Evolutionary conservation across 2,329 filamentous ascomycete genomes (phyloP).

Genomic region (Colletotrichum melonis): DNA sequence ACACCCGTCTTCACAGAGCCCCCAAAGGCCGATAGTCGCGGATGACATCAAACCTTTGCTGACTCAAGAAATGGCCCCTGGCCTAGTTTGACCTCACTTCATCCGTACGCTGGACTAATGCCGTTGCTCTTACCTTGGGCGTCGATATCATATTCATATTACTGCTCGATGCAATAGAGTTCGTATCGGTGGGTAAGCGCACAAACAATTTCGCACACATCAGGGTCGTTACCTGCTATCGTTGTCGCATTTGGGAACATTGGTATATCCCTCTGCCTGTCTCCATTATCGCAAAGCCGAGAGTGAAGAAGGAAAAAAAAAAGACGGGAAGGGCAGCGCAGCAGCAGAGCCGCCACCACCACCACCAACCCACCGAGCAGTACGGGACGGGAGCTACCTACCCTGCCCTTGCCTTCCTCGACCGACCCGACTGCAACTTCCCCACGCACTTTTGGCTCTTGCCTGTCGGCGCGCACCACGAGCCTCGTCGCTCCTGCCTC

Average conservation of each 20-base stretch:
- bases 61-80: constrained; percentile 11
- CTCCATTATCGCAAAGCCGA: background rate
- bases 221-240: background rate
- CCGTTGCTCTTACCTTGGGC: background rate
- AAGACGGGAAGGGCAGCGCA: background rate
- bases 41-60: constrained; percentile 26
- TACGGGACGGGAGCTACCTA: background rate
- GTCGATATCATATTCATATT: background rate
- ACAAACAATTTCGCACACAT: background rate
- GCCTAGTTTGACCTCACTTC: constrained; percentile 2
- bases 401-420: constrained; percentile 34
- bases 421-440: constrained; percentile 10
- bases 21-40: constrained; percentile 1
- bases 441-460: constrained; percentile 31
- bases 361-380: background rate
- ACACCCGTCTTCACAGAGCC: background rate
- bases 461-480: constrained; percentile 30
- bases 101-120: background rate
- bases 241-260: background rate
- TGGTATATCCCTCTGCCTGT: background rate
- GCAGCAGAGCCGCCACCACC: background rate
- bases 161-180: background rate
- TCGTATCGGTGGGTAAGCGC: background rate
- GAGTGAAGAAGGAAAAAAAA: background rate
- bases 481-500: constrained; percentile 34